Conservation (phyloP, 1,284 basidiomycete species). For the Cryptococcus deneoformans region DNA sequence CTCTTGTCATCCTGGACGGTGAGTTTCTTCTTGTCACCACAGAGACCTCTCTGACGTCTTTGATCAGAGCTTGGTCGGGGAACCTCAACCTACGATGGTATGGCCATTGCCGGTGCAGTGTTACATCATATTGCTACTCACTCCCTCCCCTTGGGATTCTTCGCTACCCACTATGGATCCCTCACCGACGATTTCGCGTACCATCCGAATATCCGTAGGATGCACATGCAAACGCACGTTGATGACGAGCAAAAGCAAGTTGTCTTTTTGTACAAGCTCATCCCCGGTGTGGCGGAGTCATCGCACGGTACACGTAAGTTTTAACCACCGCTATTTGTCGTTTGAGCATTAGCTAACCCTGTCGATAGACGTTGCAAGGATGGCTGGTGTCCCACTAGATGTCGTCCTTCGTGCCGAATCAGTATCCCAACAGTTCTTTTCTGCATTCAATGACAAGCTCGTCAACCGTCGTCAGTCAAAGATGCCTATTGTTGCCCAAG, state of each 20-base stretch:
- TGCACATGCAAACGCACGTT: constrained; percentile 91
- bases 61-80: constrained; percentile 71
- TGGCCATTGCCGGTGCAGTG: constrained; percentile 95
- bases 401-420: constrained; percentile 78
- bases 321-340: background rate
- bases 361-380: constrained; percentile 66
- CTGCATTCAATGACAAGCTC: constrained; percentile 74
- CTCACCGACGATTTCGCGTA: constrained; percentile 58
- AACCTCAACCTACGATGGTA: constrained; percentile 69
- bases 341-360: background rate
- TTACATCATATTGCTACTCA: constrained; percentile 88
- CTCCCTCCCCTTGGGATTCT: constrained; percentile 69
- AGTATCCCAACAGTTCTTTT: constrained; percentile 83
- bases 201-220: constrained; percentile 87
- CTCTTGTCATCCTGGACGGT: constrained; percentile 94
- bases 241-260: constrained; percentile 80
- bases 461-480: constrained; percentile 61
- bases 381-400: constrained; percentile 70
- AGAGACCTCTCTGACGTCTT: constrained; percentile 1
- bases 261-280: constrained; percentile 89
- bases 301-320: constrained; percentile 76
- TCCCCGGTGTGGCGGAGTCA: constrained; percentile 80
- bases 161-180: constrained; percentile 52
- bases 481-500: constrained; percentile 73
- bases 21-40: constrained; percentile 25